Evolutionary conservation across 108 stramenopile species (phyloP), one percentile per base, ranked within the genome.

Genomic region (Conticribra guillardii): DNA sequence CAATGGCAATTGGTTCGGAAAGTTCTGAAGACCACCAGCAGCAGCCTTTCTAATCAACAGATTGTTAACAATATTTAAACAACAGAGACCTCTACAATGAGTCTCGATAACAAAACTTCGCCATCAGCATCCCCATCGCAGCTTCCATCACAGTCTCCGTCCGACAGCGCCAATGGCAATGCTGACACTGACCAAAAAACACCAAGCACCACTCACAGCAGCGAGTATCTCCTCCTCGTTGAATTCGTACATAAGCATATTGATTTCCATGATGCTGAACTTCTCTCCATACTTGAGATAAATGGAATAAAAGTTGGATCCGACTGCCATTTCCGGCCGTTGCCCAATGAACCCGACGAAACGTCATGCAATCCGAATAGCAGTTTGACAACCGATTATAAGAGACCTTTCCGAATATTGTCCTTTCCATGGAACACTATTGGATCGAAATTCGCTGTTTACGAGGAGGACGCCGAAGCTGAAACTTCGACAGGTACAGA

Each of bases 201-300:
- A n/a, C n/a, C n/a, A n/a, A 30, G 50, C 21, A 21, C 46, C 37
- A 53, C 47, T 48, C 18, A n/a, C 34, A 5, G 49, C 37, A 53
- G 58, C 3, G 71, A 86, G 15, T 93, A 90, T 62, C 45, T 63
- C 58, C 72, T 94, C 21, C 68, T 94, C 33, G 74, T 90, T 19
- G 93, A 94, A 69, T 94, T 91, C 56, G 93, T 85, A 24, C 77
- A 85, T 69, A 80, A 67, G 34, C 93, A 94, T 73, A 52, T 89
- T 11, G 84, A 89, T 50, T 94, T 94, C 81, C 90, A 90, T 49
- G 59, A 82, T 69, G 88, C 93, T 27, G 93, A 94, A 47, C 60
- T 94, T 0, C 52, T 67, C 33, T 86, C 93, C 1, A 60, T 94
- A 19, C 73, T 94, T 45, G 80, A 85, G 11, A 81, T 91, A 78